These are phyloP conservation scores for Fusarium nurragi DNA, from an alignment of 2,329 filamentous ascomycete species.

Conservation along the genomic window DNA sequence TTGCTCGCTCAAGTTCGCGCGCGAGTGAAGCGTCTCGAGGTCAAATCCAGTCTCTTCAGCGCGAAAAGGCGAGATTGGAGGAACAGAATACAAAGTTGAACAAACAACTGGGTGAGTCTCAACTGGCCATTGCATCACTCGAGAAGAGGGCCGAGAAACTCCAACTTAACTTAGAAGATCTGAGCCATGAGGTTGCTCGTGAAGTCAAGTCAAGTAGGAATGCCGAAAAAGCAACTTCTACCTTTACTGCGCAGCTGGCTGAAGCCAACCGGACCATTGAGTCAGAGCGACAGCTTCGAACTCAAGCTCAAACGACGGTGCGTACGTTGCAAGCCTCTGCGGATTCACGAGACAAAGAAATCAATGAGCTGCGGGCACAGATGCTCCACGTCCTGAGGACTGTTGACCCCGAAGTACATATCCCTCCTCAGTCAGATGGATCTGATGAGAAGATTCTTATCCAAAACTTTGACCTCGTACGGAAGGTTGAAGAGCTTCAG, in stretches of 20 bases:
- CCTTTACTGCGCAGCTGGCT: constrained; percentile 81
- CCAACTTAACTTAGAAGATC: constrained; percentile 85
- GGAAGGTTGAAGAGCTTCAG: constrained; percentile 88
- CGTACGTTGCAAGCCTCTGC: constrained; percentile 82
- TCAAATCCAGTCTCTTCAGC: constrained; percentile 78
- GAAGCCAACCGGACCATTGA: constrained; percentile 91
- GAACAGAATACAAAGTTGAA: constrained; percentile 83
- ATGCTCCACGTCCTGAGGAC: constrained; percentile 85
- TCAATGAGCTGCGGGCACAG: constrained; percentile 81
- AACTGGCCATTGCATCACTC: constrained; percentile 81
- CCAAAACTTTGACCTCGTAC: constrained; percentile 83
- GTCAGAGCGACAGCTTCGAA: constrained; percentile 85
- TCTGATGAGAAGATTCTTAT: constrained; percentile 72
- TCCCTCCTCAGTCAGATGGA: constrained; percentile 68
- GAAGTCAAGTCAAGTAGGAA: constrained; percentile 91
- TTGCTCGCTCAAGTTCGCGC: constrained; percentile 87
- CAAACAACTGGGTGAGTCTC: constrained; percentile 86
- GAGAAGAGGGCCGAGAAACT: constrained; percentile 97
- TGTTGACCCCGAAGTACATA: constrained; percentile 78
- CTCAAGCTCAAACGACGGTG: constrained; percentile 85
- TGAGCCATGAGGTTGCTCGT: constrained; percentile 89
- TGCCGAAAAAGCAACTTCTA: constrained; percentile 88
- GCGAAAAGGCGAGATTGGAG: constrained; percentile 83
- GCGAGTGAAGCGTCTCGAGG: constrained; percentile 84
- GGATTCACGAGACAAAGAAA: constrained; percentile 81